Evolutionary conservation across 164 flowering plant species (phyloP).

Genomic region (Euptelea pleiosperma): DNA sequence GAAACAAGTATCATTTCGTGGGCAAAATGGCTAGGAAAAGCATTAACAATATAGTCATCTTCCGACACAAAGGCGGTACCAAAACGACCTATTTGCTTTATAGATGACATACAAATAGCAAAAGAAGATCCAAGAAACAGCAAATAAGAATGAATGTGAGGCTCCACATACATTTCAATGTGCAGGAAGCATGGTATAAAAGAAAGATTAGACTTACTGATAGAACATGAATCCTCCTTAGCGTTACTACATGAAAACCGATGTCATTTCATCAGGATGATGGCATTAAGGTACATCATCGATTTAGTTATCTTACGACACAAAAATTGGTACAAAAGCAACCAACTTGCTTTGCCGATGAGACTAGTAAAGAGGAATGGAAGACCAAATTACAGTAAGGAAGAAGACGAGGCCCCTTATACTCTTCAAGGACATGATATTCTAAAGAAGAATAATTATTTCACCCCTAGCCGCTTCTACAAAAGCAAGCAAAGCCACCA

Average conservation of each 20-base stretch:
- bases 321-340: constrained; percentile 26
- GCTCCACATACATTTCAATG: too few relatives aligned
- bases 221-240: constrained; percentile 11
- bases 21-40: too few relatives aligned
- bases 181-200: too few relatives aligned
- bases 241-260: constrained; percentile 15
- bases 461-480: too few relatives aligned
- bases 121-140: too few relatives aligned
- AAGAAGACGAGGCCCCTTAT: neutral
- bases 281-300: constrained; percentile 14
- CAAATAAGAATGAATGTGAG: too few relatives aligned
- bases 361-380: constrained; percentile 1
- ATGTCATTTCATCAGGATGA: constrained; percentile 14
- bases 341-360: constrained; percentile 37
- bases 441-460: too few relatives aligned
- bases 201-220: too few relatives aligned
- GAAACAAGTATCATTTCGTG: too few relatives aligned
- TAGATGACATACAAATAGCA: constrained; percentile 18
- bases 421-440: too few relatives aligned
- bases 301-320: constrained; percentile 60
- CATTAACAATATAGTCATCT: constrained; percentile 30
- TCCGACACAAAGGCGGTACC: constrained; percentile 30
- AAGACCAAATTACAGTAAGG: neutral
- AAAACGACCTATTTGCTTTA: constrained; percentile 20
- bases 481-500: too few relatives aligned